Conservation (phyloP, 1,284 basidiomycete species). For the Quambalaria eucalypti region DNA sequence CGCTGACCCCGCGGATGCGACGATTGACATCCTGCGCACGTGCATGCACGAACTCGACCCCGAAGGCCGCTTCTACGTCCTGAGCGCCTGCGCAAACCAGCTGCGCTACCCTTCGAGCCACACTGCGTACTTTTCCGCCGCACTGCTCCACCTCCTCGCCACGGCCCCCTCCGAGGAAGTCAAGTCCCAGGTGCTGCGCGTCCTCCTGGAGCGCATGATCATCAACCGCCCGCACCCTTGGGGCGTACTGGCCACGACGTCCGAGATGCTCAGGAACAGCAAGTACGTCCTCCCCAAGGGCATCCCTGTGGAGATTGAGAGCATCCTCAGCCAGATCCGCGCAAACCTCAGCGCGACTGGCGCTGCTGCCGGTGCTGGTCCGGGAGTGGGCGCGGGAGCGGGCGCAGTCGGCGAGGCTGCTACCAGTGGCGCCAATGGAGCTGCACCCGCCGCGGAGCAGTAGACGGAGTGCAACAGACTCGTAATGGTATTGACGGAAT, state of each 20-base stretch:
- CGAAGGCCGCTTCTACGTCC: constrained; percentile 92
- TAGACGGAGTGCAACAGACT: too few relatives aligned
- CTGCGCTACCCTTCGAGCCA: constrained; percentile 56
- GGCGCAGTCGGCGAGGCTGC: too few relatives aligned
- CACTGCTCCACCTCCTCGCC: constrained; percentile 76
- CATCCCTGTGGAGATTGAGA: constrained; percentile 40
- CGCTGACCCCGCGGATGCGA: constrained; percentile 69
- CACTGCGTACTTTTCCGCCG: constrained; percentile 67
- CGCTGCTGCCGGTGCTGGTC: background rate
- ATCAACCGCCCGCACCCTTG: constrained; percentile 94
- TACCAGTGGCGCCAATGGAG: too few relatives aligned
- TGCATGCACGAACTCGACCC: constrained; percentile 73
- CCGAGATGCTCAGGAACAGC: constrained; percentile 60
- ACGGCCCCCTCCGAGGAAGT: constrained; percentile 62
- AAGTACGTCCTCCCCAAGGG: constrained; percentile 25
- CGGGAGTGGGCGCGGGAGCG: too few relatives aligned
- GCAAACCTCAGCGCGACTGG: constrained; percentile 2
- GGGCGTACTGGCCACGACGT: constrained; percentile 87
- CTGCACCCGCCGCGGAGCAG: too few relatives aligned
- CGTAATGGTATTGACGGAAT: too few relatives aligned
- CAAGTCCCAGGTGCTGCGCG: constrained; percentile 80
- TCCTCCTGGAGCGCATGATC: constrained; percentile 84
- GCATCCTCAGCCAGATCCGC: constrained; percentile 39
- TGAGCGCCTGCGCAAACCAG: constrained; percentile 83
- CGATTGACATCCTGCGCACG: constrained; percentile 63